A percentile compares a stretch with the other conserved stretches of the same genome.
phyloP scores from a whole-genome alignment of 164 flowering plant species.

The Echeveria elegans region DNA sequence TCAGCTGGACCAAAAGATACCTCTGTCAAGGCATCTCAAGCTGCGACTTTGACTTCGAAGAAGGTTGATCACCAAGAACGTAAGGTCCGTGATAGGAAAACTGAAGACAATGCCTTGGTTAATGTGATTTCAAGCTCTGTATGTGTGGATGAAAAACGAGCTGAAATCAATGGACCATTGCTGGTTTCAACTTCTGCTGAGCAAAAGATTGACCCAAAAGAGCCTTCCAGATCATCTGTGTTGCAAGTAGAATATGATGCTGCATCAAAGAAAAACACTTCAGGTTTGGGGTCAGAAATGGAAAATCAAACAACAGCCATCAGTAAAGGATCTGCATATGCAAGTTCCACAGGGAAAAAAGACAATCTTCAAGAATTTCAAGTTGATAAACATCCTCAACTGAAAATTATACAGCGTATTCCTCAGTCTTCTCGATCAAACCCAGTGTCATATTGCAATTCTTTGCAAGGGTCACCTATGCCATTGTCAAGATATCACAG shows the following conservation, averaged over 20 bases:
- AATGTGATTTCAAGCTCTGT: background rate
- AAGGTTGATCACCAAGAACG: slow-evolving; percentile 31
- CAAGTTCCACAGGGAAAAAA: slow-evolving; percentile 17
- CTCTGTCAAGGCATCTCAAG: slow-evolving; percentile 13
- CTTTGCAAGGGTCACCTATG: slow-evolving; percentile 54
- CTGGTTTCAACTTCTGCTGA: background rate
- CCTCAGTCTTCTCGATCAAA: slow-evolving; percentile 33
- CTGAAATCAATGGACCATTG: background rate
- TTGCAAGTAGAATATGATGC: background rate
- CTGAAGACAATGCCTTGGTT: slow-evolving; percentile 16
- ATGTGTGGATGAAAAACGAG: background rate
- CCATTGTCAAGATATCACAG: slow-evolving; percentile 54
- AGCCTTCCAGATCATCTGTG: background rate
- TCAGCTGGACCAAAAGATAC: slow-evolving; percentile 10
- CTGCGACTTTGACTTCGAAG: slow-evolving; percentile 15
- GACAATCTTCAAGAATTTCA: slow-evolving; percentile 31
- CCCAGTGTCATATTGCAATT: slow-evolving; percentile 35
- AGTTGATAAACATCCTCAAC: slow-evolving; percentile 32
- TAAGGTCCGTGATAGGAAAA: slow-evolving; percentile 31
- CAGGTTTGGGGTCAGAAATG: slow-evolving; percentile 11
- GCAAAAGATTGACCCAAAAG: background rate
- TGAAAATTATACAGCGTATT: slow-evolving; percentile 45
- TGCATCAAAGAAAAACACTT: background rate
- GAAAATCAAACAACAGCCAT: slow-evolving; percentile 10
- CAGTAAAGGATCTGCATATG: slow-evolving; percentile 13